Base-by-base conservation (phyloP, 1,139 yeast species). In the Candida neerlandica region DNA sequence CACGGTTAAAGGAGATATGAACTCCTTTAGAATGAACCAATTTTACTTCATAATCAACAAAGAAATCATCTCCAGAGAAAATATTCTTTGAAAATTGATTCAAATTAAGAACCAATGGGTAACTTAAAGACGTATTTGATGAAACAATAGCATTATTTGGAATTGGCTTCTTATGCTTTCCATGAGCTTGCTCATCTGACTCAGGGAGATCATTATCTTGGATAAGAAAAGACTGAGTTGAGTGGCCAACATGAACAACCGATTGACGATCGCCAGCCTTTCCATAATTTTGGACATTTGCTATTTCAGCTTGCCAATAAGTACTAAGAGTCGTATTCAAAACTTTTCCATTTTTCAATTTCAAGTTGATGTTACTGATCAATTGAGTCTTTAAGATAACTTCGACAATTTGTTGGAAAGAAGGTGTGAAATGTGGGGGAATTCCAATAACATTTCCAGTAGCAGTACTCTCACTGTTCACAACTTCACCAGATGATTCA, bases 401-500 rank as follows among this genome's bases (percentile, higher is more conserved):
- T 30, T 56, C 54, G 18, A 77, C 66, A 26, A 76, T 59, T 58
- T 78, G 82, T 33, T 61, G 66, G 41, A 76, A 58, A 7, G 64
- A 52, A 7, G 69, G 70, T 14, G 70, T 53, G 42, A 58, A 64
- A 39, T 79, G 78, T 19, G 73, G 70, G 10, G 60, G 51, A 51
- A 60, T 40, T 10, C 58, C 58, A 42, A 64, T 16, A 5, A 62
- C 57, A 10, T 44, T 40, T 4, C 64, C 65, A 21, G 49, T 51
- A 32, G 53, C 59, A 1, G 51, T 37, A 48, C 64, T 64, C 39
- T 54, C 60, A n/a, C 62, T 57, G n/a, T 57, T 48, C 1, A 65
- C 43, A 1, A 79, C 55, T n/a, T 61, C 62, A 47, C 86, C 87
- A 15, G 60, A 52, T 15, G 77, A 65, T 23, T 59, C 61, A 7